Evolutionary conservation across 352 stramenopile species (phyloP), one percentile per base, ranked within the genome.

Genomic region (Pythium sukuiense): DNA sequence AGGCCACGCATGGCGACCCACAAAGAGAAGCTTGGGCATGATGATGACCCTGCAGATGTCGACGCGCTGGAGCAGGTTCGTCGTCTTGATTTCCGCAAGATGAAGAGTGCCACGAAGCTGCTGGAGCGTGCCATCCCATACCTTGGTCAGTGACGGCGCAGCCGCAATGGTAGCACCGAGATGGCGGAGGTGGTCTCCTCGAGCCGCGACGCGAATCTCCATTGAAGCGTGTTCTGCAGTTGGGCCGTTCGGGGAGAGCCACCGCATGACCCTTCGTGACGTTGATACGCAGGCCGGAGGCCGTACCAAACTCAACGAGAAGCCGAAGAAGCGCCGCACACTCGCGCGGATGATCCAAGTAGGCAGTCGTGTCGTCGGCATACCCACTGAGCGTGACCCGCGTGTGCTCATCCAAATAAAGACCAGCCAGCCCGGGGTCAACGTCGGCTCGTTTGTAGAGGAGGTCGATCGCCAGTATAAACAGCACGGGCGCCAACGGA

Each of bases 401-500:
- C 20, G n/a, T 18, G 1, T 7, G 20, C 2, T 33, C n/a, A 9
- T 41, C 29, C 7, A 59, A 3, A 8, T 18, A 24, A 3, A 59
- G 6, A 3, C 52, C 29, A 3, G 1, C 0, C 2, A 58, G 12
- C 6, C 16, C 29, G 6, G 52, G 18, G 4, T 43, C 30, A 9
- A 0, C 5, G 29, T 2, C 20, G 7, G 32, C 32, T 0, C 14
- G 9, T 8, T 16, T 6, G 18, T 49, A 59, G 8, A 59, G 54
- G n/a, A 16, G 6, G 35, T 59, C 30, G n/a, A 59, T 29, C 12
- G 37, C 55, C 14, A 61, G n/a, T 2, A 61, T 39, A 26, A 61
- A 61, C 9, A 61, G 55, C 0, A 61, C 26, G 7, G 57, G 57
- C n/a, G 58, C 43, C 11, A 63, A 24, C 7, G 58, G 58, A 27